phyloP scores from a whole-genome alignment of 495 filamentous ascomycete species.

The Xylaria curta region DNA sequence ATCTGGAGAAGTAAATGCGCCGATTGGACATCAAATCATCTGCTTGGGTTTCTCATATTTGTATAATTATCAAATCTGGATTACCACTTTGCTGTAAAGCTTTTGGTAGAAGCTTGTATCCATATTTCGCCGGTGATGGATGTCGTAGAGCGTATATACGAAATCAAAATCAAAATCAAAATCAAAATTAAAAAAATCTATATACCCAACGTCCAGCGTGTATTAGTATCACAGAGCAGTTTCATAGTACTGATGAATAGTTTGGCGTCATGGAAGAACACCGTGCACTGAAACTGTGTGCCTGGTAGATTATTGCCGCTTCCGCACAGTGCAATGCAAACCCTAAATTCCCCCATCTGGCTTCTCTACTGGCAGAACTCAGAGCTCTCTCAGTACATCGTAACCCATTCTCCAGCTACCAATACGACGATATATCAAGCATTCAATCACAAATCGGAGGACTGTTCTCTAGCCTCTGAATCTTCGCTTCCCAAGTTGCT shows the following conservation, averaged over 20 bases:
- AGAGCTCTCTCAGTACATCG: background rate
- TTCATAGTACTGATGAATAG: background rate
- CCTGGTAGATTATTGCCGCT: background rate
- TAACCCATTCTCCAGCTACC: background rate
- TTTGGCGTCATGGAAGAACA: background rate
- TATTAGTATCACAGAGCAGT: background rate
- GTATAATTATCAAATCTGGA: background rate
- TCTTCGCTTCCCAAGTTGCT: background rate
- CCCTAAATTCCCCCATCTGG: background rate
- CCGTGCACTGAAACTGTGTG: background rate
- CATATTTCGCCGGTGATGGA: background rate
- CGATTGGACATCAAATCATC: too few species aligned
- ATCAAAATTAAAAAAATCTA: background rate
- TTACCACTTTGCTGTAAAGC: too few species aligned
- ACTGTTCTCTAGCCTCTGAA: background rate
- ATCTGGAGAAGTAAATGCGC: background rate
- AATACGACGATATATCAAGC: background rate
- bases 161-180: background rate
- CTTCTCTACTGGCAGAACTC: conserved; percentile 1
- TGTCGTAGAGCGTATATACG: background rate
- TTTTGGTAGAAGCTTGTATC: background rate
- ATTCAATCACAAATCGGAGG: background rate
- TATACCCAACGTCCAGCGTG: background rate
- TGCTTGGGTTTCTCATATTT: background rate
- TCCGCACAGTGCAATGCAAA: background rate